Conservation (phyloP, 495 filamentous ascomycete genomes). For the Parachaetomium inaequale region DNA sequence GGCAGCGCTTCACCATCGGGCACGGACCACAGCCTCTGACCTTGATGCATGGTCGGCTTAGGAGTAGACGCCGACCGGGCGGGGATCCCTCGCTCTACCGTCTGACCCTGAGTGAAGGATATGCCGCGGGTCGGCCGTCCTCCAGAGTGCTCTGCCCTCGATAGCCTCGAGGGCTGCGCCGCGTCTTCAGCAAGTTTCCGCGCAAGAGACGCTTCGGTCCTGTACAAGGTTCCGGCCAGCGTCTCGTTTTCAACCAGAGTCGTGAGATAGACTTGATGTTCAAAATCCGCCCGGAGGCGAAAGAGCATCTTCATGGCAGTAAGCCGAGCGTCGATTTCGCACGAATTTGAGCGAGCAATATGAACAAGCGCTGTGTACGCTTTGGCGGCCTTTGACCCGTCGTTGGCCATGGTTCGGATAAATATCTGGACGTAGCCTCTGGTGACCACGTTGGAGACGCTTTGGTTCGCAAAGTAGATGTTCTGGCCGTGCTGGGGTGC, state of each 20-base stretch:
- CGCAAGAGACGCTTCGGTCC: constrained; percentile 55
- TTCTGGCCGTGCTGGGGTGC: constrained; percentile 21
- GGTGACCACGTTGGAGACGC: constrained; percentile 53
- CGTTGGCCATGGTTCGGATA: constrained; percentile 54
- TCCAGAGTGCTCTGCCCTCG: constrained; percentile 35
- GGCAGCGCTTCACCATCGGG: constrained; percentile 53
- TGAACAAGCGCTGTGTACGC: constrained; percentile 55
- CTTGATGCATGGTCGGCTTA: constrained; percentile 32
- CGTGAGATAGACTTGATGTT: constrained; percentile 65
- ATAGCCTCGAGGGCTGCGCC: constrained; percentile 37
- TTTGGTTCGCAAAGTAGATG: constrained; percentile 34
- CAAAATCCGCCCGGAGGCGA: constrained; percentile 75
- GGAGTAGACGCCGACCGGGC: constrained; percentile 37
- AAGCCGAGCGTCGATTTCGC: constrained; percentile 66
- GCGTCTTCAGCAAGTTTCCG: constrained; percentile 51
- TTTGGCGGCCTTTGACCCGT: constrained; percentile 49
- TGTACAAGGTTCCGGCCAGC: constrained; percentile 66
- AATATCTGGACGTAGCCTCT: constrained; percentile 58
- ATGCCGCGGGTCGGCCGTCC: constrained; percentile 43
- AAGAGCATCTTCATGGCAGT: constrained; percentile 81
- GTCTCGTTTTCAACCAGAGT: constrained; percentile 62
- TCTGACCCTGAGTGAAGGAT: constrained; percentile 46
- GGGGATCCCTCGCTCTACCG: constrained; percentile 34
- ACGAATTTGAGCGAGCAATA: constrained; percentile 53
- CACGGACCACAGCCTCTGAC: constrained; percentile 49